Percentiles rank a stretch among this genome's conserved stretches.
These are phyloP conservation scores for Margaritispora aquatica DNA, from an alignment of 495 filamentous ascomycete species.

Conservation along the genomic window DNA sequence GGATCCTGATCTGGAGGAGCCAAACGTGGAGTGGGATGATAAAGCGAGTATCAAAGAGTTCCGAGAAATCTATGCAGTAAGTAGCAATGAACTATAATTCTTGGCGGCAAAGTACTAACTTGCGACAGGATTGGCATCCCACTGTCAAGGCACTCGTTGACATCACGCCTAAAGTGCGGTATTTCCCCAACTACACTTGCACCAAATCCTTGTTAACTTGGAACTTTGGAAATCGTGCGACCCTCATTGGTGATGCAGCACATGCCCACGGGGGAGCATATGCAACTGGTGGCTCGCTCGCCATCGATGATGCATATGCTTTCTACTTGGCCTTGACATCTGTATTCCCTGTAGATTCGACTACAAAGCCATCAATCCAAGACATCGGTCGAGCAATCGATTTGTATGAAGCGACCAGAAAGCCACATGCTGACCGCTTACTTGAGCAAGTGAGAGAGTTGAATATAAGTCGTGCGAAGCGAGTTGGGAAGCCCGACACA, in stretches of 20 bases:
- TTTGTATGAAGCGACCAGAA: constrained; percentile 35
- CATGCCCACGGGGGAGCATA: constrained; percentile 45
- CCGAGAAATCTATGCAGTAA: constrained; percentile 27
- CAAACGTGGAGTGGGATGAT: constrained; percentile 33
- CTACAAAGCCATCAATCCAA: constrained; percentile 12
- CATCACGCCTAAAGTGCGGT: constrained; percentile 33
- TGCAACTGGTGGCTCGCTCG: constrained; percentile 45
- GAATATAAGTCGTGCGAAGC: constrained; percentile 26
- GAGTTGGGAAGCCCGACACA: constrained; percentile 27
- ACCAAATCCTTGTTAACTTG: constrained; percentile 32
- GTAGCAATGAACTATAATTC: background rate
- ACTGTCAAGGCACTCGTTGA: constrained; percentile 35
- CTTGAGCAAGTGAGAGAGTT: constrained; percentile 33
- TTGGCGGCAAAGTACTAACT: background rate
- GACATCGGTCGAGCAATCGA: constrained; percentile 28
- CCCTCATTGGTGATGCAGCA: constrained; percentile 41
- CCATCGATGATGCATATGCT: constrained; percentile 39
- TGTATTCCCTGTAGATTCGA: constrained; percentile 20
- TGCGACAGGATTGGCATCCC: constrained; percentile 38
- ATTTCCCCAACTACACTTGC: constrained; percentile 40
- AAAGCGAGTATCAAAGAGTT: constrained; percentile 33
- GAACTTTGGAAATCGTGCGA: constrained; percentile 34
- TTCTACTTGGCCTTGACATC: constrained; percentile 24
- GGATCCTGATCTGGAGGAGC: constrained; percentile 26
- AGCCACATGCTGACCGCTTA: constrained; percentile 36